Percentiles rank a stretch among this genome's conserved stretches.
These are phyloP conservation scores for Carnegiea gigantea DNA, from an alignment of 179 eudicot genomes.

Conservation along the genomic window DNA sequence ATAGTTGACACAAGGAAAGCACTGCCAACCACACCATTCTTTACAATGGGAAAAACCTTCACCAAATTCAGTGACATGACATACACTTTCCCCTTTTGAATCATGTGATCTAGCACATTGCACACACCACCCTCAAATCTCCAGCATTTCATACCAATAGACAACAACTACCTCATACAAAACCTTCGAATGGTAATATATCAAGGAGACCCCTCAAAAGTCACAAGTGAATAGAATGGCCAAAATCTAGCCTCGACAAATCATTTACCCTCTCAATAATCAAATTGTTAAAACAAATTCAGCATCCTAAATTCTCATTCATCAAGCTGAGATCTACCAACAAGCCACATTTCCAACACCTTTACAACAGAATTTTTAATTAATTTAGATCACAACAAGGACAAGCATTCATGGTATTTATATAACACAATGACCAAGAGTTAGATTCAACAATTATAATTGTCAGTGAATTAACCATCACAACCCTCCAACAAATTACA, in stretches of 20 bases:
- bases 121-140: background rate
- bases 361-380: background rate
- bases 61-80: background rate
- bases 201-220: background rate
- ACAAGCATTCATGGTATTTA: background rate
- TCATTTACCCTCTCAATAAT: background rate
- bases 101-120: background rate
- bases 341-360: background rate
- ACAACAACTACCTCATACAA: background rate
- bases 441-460: background rate
- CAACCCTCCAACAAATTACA: background rate
- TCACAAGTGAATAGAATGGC: background rate
- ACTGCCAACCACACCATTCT: background rate
- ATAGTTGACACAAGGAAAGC: background rate
- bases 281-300: background rate
- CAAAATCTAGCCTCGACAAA: background rate
- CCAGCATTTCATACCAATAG: background rate
- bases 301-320: background rate
- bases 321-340: background rate
- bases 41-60: background rate
- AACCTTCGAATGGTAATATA: background rate
- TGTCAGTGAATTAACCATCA: background rate
- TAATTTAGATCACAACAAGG: background rate
- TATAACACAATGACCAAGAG: background rate
- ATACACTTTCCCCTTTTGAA: background rate